A percentile compares a stretch with the other conserved stretches of the same genome.
Conservation (phyloP, 129 eudicot species). For the Chrysanthemum seticuspe region DNA sequence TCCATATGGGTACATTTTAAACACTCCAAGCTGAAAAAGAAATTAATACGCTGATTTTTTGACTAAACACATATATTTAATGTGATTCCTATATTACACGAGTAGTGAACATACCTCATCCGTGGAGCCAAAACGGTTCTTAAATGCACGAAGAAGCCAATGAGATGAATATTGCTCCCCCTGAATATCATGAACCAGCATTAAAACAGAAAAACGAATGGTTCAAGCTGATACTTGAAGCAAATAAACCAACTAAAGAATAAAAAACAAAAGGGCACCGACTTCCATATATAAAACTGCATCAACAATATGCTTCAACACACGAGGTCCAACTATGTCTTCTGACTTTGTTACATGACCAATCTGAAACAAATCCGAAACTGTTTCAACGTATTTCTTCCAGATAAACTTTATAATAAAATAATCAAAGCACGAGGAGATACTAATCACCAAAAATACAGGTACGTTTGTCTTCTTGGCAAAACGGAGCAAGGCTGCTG, state of each 20-base stretch:
- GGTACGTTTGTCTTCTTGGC: constrained; percentile 81
- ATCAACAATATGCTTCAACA: constrained; percentile 94
- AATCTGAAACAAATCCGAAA: constrained; percentile 46
- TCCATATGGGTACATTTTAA: constrained; percentile 85
- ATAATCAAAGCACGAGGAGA: too few species aligned
- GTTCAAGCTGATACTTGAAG: neutral
- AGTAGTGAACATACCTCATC: constrained; percentile 45
- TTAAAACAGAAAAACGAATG: neutral
- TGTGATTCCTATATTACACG: too few species aligned
- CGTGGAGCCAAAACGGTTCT: constrained; percentile 38
- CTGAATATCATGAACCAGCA: constrained; percentile 38
- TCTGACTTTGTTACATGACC: constrained; percentile 96
- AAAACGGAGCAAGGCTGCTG: constrained; percentile 82
- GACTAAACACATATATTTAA: neutral
- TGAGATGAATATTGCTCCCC: constrained; percentile 86
- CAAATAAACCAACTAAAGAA: neutral
- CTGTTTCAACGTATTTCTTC: constrained; percentile 3
- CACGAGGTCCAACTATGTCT: constrained; percentile 98
- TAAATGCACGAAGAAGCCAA: constrained; percentile 80
- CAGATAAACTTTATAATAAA: neutral
- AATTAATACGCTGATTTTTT: neutral
- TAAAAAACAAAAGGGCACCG: constrained; percentile 21
- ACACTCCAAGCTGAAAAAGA: constrained; percentile 74
- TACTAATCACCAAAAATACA: constrained; percentile 55
- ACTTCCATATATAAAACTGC: constrained; percentile 43